Conservation (phyloP, 2,329 filamentous ascomycete species). For the Colletotrichum liaoningense region DNA sequence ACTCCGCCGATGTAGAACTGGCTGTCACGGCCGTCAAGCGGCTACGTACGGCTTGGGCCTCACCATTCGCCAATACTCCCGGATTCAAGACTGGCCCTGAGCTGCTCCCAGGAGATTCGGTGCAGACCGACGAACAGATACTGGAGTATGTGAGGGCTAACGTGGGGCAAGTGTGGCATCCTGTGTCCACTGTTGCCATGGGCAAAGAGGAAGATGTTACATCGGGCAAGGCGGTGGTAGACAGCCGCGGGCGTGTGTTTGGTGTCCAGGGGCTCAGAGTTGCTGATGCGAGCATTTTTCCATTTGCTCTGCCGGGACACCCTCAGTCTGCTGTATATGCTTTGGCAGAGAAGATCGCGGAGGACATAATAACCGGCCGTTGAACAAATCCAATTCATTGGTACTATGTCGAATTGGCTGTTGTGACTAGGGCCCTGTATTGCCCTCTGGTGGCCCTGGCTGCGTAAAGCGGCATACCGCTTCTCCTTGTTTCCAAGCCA, state of each 20-base stretch:
- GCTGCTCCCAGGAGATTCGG: constrained; percentile 48
- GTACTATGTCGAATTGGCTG: no score
- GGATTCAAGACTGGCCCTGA: constrained; percentile 48
- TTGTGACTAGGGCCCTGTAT: no score
- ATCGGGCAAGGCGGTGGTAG: constrained; percentile 63
- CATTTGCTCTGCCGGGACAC: constrained; percentile 41
- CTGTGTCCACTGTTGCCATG: constrained; percentile 65
- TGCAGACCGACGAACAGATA: constrained; percentile 56
- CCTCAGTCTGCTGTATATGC: constrained; percentile 40
- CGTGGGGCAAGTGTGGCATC: constrained; percentile 64
- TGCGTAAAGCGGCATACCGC: no score
- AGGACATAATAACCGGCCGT: constrained; percentile 47
- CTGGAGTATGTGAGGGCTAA: constrained; percentile 44
- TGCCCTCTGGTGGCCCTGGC: no score
- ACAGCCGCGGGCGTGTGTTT: constrained; percentile 42
- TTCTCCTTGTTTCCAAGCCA: no score
- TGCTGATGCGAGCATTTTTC: constrained; percentile 42
- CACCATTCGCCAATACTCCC: constrained; percentile 39
- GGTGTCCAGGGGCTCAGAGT: constrained; percentile 38
- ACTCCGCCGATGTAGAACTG: constrained; percentile 55
- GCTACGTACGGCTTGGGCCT: constrained; percentile 49
- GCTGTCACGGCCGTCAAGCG: constrained; percentile 56
- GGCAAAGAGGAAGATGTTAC: constrained; percentile 59
- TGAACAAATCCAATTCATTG: constrained; percentile 37
- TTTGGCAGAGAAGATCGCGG: constrained; percentile 41